Base-by-base conservation (phyloP, 2,329 filamentous ascomycete genomes). In the Aspergillus candidus region DNA sequence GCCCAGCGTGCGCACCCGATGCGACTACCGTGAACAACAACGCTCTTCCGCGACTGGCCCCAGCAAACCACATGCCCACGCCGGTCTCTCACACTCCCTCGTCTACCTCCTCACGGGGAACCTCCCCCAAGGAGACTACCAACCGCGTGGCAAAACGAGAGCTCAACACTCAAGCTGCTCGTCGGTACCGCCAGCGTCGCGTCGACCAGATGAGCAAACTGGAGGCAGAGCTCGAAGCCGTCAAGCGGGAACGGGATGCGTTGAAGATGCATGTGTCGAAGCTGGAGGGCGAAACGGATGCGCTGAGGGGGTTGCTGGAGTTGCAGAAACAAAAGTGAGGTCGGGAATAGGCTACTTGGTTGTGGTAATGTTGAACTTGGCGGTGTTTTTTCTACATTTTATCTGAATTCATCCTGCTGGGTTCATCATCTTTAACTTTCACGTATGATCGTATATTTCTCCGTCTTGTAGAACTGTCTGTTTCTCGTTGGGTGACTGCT, bases 211-310 rank as follows among this genome's bases (percentile, higher is more conserved):
- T 63, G 46, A 55, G 58, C 35, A 52, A 54, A 36, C 53, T 67
- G 15, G 61, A 65, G 49, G 56, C 51, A n/a, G 61, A 65, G 43
- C 53, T 67, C 38, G 56, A 57, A 40, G 53, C 47, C 18, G 43
- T 63, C 10, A 55, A 60, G 36, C 54, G 54, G 41, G 63, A 67
- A 43, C 54, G 63, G 17, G 63, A 67, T 46, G 62, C 65, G 41
- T 50, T 65, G 53, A 61, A 51, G 47, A 54, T 66, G 42, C 56
- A 54, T 32, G 59, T 63, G 35, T 64, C 61, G 10, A 63, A 62
- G 46, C 47, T 66, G 36, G 61, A 66, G 49, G 63, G 63, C 7
- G 63, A 67, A 51, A 62, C 62, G 18, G 59, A 62, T 46, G 62
- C 58, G 33, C 45, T 66, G 43, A 57, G 57, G 39, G 54, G 60